Conservation (phyloP, 345 rosid genomes). For the Pelargonium nanum region DNA sequence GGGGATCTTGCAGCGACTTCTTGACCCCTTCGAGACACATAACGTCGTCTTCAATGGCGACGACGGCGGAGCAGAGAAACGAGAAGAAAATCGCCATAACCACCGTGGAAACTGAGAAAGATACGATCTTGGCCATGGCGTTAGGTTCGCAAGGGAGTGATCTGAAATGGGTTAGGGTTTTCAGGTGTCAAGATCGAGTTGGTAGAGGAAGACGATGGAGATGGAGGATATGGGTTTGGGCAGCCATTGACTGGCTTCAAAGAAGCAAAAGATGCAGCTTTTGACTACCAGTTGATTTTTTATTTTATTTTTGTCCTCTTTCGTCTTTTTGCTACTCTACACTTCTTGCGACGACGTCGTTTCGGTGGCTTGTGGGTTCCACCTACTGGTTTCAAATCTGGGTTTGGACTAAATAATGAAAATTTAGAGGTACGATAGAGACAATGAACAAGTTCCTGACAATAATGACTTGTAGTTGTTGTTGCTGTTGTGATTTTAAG, state of each 20-base stretch:
- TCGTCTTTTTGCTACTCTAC: not conserved
- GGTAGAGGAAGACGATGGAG: not conserved
- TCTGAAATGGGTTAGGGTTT: not conserved
- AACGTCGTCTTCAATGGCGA: slow-evolving; percentile 34
- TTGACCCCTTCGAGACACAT: slow-evolving; percentile 46
- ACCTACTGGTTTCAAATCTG: not conserved
- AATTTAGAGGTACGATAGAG: no score
- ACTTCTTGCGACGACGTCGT: not conserved
- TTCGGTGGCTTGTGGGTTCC: not conserved
- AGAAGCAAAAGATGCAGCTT: not conserved
- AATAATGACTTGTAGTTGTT: no score
- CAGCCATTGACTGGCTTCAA: slow-evolving; percentile 30
- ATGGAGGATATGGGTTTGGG: not conserved
- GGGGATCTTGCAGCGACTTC: slow-evolving; percentile 29
- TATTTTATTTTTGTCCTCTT: not conserved
- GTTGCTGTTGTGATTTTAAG: no score
- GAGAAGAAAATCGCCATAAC: slow-evolving; percentile 2
- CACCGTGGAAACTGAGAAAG: slow-evolving; percentile 4
- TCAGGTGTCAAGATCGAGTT: not conserved
- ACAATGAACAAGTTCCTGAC: no score
- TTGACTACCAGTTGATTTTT: slow-evolving; percentile 2
- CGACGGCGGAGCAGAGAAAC: slow-evolving; percentile 12
- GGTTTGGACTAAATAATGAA: not conserved
- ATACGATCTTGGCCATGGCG: not conserved
- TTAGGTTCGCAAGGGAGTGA: not conserved